Percentiles rank a stretch among this genome's conserved stretches.
These are phyloP conservation scores for Daldinia sp. DNA, from an alignment of 2,329 filamentous ascomycete species.

Conservation along the genomic window DNA sequence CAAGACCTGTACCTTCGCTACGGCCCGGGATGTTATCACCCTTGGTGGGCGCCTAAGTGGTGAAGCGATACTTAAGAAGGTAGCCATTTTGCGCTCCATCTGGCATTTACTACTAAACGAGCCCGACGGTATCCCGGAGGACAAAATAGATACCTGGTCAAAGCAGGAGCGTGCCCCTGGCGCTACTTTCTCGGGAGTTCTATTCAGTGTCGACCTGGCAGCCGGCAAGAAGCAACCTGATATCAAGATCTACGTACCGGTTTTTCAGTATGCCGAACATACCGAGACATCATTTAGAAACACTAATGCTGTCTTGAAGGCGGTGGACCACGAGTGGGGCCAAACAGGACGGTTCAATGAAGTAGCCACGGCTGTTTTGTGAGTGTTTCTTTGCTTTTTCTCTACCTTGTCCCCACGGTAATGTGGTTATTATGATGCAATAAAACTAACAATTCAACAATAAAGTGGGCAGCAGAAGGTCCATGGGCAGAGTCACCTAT, in stretches of 20 bases:
- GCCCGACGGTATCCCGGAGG: slow-evolving; percentile 8
- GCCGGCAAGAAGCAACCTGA: slow-evolving; percentile 16
- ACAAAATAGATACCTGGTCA: slow-evolving; percentile 11
- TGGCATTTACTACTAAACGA: slow-evolving; percentile 19
- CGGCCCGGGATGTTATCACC: slow-evolving; percentile 16
- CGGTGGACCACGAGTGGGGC: slow-evolving; percentile 19
- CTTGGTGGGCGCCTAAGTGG: slow-evolving; percentile 21
- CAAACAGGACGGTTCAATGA: slow-evolving; percentile 12
- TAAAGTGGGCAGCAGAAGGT: slow-evolving; percentile 11
- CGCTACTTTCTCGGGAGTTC: not conserved
- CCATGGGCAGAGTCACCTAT: slow-evolving; percentile 8
- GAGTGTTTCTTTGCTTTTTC: not conserved
- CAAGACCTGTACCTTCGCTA: slow-evolving; percentile 10
- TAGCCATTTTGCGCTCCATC: slow-evolving; percentile 16
- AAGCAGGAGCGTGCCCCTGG: slow-evolving; percentile 12
- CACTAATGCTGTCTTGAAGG: slow-evolving; percentile 10
- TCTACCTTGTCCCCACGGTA: not conserved
- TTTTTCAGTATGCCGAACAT: slow-evolving; percentile 16
- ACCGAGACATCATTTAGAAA: slow-evolving; percentile 11
- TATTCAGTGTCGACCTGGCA: slow-evolving; percentile 20
- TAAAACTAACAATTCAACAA: slow-evolving; percentile 10
- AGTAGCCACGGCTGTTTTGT: slow-evolving; percentile 15
- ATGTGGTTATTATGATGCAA: not conserved
- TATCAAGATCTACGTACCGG: slow-evolving; percentile 17
- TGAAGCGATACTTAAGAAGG: slow-evolving; percentile 6